phyloP scores from a whole-genome alignment of 306 rosid genomes.

The Dryas alaskensis region DNA sequence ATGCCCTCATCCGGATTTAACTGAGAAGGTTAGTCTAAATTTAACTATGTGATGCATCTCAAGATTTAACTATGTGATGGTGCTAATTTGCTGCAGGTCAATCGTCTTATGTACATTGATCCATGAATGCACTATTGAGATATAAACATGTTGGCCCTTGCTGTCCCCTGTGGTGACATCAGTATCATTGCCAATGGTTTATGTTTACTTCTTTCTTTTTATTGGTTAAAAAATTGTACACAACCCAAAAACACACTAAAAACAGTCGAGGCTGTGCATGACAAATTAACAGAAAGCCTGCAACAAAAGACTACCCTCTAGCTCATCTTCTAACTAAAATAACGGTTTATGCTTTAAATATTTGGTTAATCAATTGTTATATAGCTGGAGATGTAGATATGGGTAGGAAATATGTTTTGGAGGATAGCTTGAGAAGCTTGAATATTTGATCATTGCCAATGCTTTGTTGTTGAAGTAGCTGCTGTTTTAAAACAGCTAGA shows the following conservation, averaged over 20 bases:
- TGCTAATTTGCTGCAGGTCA: not conserved
- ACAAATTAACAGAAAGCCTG: not conserved
- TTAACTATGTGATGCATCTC: not conserved
- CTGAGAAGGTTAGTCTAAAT: constrained; percentile 58
- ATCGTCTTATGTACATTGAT: not conserved
- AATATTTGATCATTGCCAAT: not conserved
- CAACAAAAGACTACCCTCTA: not conserved
- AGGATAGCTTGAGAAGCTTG: no score
- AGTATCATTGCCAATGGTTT: not conserved
- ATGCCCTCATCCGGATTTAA: constrained; percentile 47
- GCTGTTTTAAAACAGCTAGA: not conserved
- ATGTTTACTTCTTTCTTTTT: not conserved
- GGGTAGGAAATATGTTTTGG: not conserved
- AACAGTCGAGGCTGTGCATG: not conserved
- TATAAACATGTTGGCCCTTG: not conserved
- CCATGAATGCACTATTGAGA: not conserved
- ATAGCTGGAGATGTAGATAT: not conserved
- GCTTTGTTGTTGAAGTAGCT: not conserved
- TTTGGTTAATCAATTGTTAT: not conserved
- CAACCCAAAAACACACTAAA: not conserved
- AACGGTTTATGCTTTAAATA: not conserved
- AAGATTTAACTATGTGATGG: not conserved
- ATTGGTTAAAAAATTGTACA: not conserved
- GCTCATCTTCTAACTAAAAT: not conserved
- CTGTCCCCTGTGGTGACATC: not conserved